phyloP scores from a whole-genome alignment of 148 eudicot species.

The Amaranthus cruentus region DNA sequence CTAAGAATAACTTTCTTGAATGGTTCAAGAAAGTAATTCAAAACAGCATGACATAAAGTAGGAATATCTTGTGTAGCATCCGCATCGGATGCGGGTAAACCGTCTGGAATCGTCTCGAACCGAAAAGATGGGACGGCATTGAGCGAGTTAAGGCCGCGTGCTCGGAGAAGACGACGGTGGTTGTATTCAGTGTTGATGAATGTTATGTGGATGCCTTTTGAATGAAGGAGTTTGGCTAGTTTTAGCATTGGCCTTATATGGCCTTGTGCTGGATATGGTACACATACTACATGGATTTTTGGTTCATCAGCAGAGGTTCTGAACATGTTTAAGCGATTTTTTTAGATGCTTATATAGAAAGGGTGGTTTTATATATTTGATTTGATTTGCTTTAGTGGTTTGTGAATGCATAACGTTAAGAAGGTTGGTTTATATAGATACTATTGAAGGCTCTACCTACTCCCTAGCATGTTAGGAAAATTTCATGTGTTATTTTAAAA shows the following conservation, averaged over 20 bases:
- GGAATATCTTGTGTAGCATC: neutral
- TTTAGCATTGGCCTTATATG: constrained; percentile 27
- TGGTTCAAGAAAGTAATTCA: neutral
- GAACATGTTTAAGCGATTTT: no score
- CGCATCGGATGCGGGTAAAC: neutral
- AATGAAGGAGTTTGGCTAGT: constrained; percentile 26
- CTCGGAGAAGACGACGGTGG: constrained; percentile 1
- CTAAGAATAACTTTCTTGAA: neutral
- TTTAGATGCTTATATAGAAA: no score
- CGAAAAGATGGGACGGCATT: neutral
- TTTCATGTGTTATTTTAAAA: no score
- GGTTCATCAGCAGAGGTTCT: no score
- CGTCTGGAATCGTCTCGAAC: constrained; percentile 4
- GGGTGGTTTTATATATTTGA: no score
- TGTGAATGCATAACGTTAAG: no score
- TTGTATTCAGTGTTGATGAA: constrained; percentile 23
- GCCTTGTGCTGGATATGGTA: constrained; percentile 31
- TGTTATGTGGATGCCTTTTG: constrained; percentile 21
- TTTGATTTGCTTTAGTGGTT: no score
- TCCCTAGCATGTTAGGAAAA: no score
- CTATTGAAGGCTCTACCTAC: no score
- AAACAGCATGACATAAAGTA: neutral
- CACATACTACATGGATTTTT: constrained; percentile 20
- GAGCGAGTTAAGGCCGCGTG: no score
- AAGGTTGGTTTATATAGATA: no score